Base-by-base conservation (phyloP, 2,329 filamentous ascomycete species). In the Stachybotrys echinatus region DNA sequence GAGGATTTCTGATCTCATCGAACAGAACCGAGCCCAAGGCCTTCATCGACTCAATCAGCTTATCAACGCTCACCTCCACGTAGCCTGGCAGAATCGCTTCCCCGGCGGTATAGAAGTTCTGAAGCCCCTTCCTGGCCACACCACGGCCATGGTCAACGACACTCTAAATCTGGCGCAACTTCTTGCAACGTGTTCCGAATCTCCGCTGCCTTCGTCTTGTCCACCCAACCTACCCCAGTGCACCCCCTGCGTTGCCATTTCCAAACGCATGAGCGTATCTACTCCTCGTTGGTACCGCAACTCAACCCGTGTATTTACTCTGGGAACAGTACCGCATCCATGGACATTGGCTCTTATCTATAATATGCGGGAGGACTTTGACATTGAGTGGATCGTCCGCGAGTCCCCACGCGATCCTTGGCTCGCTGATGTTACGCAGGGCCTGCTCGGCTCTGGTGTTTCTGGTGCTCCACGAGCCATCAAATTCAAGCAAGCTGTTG, bases 251-350 rank as follows among this genome's bases (percentile, higher is more conserved):
- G 57, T 60, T 18, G 78, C 83, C 18, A 74, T 82, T 21, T 77
- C 80, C 8, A 77, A 80, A 27, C 77, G 81, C 0, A 77, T 90
- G 69, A 80, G 79, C 47, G 79, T 95, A 56, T 74, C 76, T n/a
- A 86, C 84, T 1, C 81, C 84, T 3, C 69, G 79, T 3, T 71
- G 77, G 18, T 94, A 89, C 67, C 79, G 79, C 49, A 96, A 96
- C 66, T 79, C 77, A 5, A 84, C 85, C 14, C 76, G 75, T 2
- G 64, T 87, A 17, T 97, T 91, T 72, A 90, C 87, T 3, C 88
- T 99, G 55, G 91, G 87, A 52, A 88, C 85, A 1, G 86, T 97
- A 12, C 92, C 92, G 0, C 94, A 99, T 65, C 94, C 94, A 0
- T 95, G 91, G 73, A 96, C 92, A 2, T 76, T 90, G 40, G 80